Base-by-base conservation (phyloP, 2,329 filamentous ascomycete species). In the Chrysoporthe deuterocubensis region DNA sequence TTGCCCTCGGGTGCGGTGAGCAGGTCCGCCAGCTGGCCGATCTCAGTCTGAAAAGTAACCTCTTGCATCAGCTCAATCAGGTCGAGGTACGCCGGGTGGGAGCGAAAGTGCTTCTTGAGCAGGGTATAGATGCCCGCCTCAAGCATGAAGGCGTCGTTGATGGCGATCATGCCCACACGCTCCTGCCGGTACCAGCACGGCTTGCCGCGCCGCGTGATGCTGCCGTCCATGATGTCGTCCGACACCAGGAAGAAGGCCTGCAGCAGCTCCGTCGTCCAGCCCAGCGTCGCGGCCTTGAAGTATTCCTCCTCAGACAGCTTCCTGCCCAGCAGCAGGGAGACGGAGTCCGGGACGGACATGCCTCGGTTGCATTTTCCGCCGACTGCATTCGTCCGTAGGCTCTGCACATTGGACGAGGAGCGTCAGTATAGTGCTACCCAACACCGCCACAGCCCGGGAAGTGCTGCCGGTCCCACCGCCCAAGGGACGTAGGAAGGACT, bases 301-400 rank as follows among this genome's bases (percentile, higher is more conserved):
- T 94, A 97, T 82, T 98, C 91, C 68, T 95, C 88, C 71, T 92
- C 86, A 72, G 84, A 87, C 72, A 98, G 89, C 66, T 91, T 83
- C 73, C 88, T 83, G 73, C 81, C 85, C 76, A 94, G 87, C 71
- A 98, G 89, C 75, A 96, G 84, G 72, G 93, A 91, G 72, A 90
- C 90, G 59, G 94, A 96, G 82, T 99, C 96, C 73, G 96, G 91
- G 69, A 98, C 95, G 60, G 94, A 98, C 89, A 99, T 96, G 82
- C 96, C 96, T 77, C 96, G 93, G 84, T 99, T 99, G 85, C 94
- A 97, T 86, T 99, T 99, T 78, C 96, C 96, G 74, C 96, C 96
- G 65, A 96, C 84, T 7, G 93, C 89, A 83, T 99, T 99, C 82
- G 89, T 86, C 77, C 94, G 87, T 75, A 98, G 87, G 70, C 87